Conservation (phyloP, 73 alveolate genomes). For the Effrenium voratum region DNA sequence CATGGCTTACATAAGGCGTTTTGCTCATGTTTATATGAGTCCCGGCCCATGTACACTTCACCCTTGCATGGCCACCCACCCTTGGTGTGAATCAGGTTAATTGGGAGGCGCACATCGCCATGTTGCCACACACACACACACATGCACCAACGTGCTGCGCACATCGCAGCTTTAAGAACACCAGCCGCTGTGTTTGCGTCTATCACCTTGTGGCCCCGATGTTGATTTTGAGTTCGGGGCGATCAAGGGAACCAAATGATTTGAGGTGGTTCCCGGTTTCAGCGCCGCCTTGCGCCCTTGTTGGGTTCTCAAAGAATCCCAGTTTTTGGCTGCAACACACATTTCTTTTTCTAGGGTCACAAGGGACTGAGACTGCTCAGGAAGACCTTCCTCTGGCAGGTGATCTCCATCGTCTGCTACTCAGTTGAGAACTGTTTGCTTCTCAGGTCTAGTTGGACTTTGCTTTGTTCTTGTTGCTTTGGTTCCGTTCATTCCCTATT, state of each 20-base stretch:
- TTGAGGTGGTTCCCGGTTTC: background rate
- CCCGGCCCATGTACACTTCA: too few relatives aligned
- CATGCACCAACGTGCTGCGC: background rate
- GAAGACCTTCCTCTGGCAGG: slow-evolving; percentile 49
- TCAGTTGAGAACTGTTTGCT: background rate
- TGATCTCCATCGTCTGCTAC: slow-evolving; percentile 12
- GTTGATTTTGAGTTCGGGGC: background rate
- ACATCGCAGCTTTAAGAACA: background rate
- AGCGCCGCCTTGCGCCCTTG: background rate
- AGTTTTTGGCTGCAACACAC: background rate
- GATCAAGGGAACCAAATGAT: background rate
- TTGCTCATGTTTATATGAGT: too few relatives aligned
- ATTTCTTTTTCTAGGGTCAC: too few relatives aligned
- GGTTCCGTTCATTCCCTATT: background rate
- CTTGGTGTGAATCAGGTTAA: too few relatives aligned
- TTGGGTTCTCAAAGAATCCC: background rate
- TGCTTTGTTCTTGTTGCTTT: background rate
- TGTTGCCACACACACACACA: slow-evolving; percentile 7
- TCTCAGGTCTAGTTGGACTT: background rate
- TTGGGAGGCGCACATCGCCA: too few relatives aligned
- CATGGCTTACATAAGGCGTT: too few relatives aligned
- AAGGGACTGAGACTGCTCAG: too few relatives aligned
- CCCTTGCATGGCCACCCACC: too few relatives aligned
- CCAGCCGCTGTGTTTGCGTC: background rate
- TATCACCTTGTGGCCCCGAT: background rate